Conservation (phyloP, 805 yeast species). For the Candida adriatica region DNA sequence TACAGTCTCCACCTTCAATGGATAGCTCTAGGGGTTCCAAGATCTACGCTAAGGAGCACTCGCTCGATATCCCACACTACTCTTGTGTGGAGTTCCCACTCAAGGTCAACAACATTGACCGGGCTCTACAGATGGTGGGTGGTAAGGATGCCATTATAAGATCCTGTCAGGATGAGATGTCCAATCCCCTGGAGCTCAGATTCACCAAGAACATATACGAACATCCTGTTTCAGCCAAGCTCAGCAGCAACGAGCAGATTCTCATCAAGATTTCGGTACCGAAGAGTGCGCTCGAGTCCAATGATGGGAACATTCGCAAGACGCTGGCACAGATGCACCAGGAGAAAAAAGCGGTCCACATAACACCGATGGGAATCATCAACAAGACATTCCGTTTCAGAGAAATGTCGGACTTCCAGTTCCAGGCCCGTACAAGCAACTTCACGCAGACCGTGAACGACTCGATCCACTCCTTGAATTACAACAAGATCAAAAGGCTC, state of each 20-base stretch:
- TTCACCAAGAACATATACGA: conserved; percentile 34
- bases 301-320: conserved; percentile 36
- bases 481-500: conserved; percentile 34
- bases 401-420: conserved; percentile 85
- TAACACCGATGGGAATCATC: conserved; percentile 60
- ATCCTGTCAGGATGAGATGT: conserved; percentile 24
- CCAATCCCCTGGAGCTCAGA: conserved; percentile 33
- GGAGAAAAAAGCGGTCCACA: conserved; percentile 30
- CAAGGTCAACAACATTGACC: conserved; percentile 51
- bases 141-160: conserved; percentile 37
- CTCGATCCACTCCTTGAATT: conserved; percentile 37
- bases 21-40: conserved; percentile 6
- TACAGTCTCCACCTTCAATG: too few species aligned
- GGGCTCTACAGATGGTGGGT: conserved; percentile 66
- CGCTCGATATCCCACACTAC: conserved; percentile 68
- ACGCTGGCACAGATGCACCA: conserved; percentile 29
- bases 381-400: conserved; percentile 70
- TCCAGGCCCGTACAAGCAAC: conserved; percentile 48
- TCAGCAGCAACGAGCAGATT: conserved; percentile 48
- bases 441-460: conserved; percentile 35
- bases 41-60: conserved; percentile 44
- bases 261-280: conserved; percentile 57
- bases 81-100: conserved; percentile 77
- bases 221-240: conserved; percentile 57
- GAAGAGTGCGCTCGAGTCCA: conserved; percentile 37